These are phyloP conservation scores for Priceomyces melissophilus DNA, from an alignment of 805 yeast species.

Conservation along the genomic window DNA sequence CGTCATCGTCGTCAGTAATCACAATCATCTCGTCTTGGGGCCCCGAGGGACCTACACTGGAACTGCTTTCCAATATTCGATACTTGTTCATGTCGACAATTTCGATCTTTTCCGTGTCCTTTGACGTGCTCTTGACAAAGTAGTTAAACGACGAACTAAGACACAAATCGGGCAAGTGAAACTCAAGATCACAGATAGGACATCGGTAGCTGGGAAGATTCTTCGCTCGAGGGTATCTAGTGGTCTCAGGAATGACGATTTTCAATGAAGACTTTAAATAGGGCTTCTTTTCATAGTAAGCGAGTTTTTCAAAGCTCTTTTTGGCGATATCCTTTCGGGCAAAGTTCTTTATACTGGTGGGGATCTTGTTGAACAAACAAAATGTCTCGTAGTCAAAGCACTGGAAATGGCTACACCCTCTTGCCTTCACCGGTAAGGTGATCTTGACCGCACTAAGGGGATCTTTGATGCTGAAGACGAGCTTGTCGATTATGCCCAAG, in stretches of 20 bases:
- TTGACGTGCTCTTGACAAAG: slow-evolving; percentile 39
- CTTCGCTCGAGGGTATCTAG: not conserved
- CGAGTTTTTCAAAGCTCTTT: slow-evolving; percentile 15
- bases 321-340: slow-evolving; percentile 25
- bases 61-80: slow-evolving; percentile 27
- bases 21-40: slow-evolving; percentile 23
- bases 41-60: slow-evolving; percentile 4
- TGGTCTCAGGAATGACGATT: slow-evolving; percentile 1
- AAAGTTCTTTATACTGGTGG: slow-evolving; percentile 20
- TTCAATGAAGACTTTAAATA: slow-evolving; percentile 3
- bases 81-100: slow-evolving; percentile 32
- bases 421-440: slow-evolving; percentile 37
- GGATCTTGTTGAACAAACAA: slow-evolving; percentile 35
- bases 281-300: slow-evolving; percentile 5
- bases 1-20: slow-evolving; percentile 30
- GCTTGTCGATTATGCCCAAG: slow-evolving; percentile 31
- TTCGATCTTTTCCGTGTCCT: slow-evolving; percentile 31
- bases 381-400: slow-evolving; percentile 43
- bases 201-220: slow-evolving; percentile 32
- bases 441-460: slow-evolving; percentile 40
- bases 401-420: slow-evolving; percentile 37
- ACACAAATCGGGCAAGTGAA: slow-evolving; percentile 30
- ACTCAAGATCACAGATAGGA: slow-evolving; percentile 37
- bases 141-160: slow-evolving; percentile 40
- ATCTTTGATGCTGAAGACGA: slow-evolving; percentile 36